These are phyloP conservation scores for Aphanomyces cochlioides DNA, from an alignment of 352 stramenopile species.

Conservation along the genomic window DNA sequence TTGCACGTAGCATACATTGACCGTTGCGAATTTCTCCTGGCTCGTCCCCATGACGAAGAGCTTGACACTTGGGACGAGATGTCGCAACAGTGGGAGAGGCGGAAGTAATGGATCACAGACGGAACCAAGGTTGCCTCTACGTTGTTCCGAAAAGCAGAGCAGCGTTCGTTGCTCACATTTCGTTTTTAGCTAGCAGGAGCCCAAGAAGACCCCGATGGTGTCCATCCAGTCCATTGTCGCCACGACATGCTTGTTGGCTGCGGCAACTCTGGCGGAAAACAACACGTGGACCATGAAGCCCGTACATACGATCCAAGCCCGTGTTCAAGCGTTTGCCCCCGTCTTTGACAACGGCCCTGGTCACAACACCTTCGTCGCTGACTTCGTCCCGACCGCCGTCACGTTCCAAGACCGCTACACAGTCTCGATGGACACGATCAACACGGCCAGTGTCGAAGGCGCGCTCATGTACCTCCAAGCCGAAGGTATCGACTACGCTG, in stretches of 20 bases:
- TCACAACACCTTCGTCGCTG: conserved; percentile 36
- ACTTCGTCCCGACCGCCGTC: conserved; percentile 18
- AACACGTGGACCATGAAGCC: conserved; percentile 45
- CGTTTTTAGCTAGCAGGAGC: too few species aligned
- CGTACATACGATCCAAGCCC: conserved; percentile 52
- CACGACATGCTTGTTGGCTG: not conserved
- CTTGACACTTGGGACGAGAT: too few species aligned
- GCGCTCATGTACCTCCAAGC: conserved; percentile 66
- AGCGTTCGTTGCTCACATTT: too few species aligned
- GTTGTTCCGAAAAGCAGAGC: too few species aligned
- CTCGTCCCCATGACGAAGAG: too few species aligned
- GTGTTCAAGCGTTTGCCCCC: conserved; percentile 49
- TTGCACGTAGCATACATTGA: too few species aligned
- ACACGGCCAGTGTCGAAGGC: conserved; percentile 58
- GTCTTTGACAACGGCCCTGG: conserved; percentile 32
- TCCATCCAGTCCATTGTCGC: too few species aligned
- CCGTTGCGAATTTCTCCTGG: too few species aligned
- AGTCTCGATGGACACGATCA: conserved; percentile 53
- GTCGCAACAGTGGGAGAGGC: too few species aligned
- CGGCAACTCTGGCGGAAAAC: conserved; percentile 2
- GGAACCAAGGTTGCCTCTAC: too few species aligned
- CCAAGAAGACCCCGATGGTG: too few species aligned
- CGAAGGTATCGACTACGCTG: conserved; percentile 56
- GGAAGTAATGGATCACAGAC: too few species aligned
- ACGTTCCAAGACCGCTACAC: conserved; percentile 39